A percentile compares a stretch with the other conserved stretches of the same genome.
Evolutionary conservation across 2,329 filamentous ascomycete genomes (phyloP).

Genomic region (Stachybotrys chartarum): DNA sequence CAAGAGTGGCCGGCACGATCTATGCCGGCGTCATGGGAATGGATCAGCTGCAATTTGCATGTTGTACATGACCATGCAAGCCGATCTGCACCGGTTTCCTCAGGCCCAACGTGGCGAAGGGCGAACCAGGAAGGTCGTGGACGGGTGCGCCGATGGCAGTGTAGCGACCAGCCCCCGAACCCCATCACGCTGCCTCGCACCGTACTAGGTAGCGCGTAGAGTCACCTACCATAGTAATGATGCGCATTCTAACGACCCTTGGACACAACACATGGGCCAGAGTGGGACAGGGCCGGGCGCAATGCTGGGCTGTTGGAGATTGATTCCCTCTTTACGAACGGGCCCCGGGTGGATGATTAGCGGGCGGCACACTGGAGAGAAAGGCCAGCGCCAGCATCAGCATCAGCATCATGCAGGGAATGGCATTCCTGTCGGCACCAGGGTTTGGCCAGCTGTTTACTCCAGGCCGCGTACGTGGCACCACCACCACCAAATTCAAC

Average conservation of each 20-base stretch:
- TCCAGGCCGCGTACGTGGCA: neutral
- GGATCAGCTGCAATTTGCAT: no score
- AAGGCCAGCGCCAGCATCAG: neutral
- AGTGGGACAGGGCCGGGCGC: neutral
- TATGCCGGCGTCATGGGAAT: no score
- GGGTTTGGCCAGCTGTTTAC: neutral
- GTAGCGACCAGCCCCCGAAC: neutral
- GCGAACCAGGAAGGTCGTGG: neutral
- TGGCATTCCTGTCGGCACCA: neutral
- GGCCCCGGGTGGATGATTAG: neutral
- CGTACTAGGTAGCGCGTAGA: no score
- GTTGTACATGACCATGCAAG: neutral
- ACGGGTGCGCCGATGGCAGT: neutral
- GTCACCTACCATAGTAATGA: no score
- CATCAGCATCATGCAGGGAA: neutral
- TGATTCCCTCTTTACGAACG: neutral
- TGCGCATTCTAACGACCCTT: neutral
- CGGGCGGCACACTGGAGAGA: neutral
- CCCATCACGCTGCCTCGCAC: no score
- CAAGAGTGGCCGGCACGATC: no score
- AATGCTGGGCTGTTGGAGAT: neutral
- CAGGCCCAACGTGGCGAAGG: neutral
- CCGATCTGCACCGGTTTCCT: neutral
- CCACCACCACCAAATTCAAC: neutral
- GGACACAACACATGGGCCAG: neutral